A percentile compares a stretch with the other conserved stretches of the same genome.
Conservation (phyloP, 2,329 filamentous ascomycete genomes). For the Aspergillus texensis region DNA sequence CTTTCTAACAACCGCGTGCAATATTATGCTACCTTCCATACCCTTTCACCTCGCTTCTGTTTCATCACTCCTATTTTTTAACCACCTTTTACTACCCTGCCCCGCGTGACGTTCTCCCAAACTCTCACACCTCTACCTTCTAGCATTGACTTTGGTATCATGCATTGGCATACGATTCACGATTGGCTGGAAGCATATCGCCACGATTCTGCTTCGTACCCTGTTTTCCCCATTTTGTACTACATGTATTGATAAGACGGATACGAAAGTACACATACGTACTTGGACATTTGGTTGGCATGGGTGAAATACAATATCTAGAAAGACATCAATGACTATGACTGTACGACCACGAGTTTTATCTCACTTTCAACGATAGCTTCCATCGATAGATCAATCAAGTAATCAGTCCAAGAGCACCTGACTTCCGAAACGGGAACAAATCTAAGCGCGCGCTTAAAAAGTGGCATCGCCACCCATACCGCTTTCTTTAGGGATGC, state of each 20-base stretch:
- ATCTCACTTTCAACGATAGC: not conserved
- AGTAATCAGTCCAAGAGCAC: not conserved
- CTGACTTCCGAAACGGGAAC: not conserved
- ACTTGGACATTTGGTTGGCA: constrained; percentile 20
- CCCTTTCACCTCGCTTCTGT: constrained; percentile 1
- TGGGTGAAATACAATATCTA: constrained; percentile 25
- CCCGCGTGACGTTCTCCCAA: not conserved
- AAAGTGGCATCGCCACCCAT: constrained; percentile 19
- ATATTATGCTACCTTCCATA: constrained; percentile 1
- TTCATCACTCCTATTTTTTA: constrained; percentile 2
- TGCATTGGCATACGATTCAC: constrained; percentile 5
- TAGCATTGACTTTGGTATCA: not conserved
- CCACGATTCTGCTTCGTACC: constrained; percentile 9
- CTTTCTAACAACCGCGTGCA: not conserved
- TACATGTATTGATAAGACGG: constrained; percentile 28
- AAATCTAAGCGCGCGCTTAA: constrained; percentile 24
- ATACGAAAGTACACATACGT: constrained; percentile 17
- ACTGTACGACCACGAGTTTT: constrained; percentile 36
- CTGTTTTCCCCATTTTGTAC: constrained; percentile 20
- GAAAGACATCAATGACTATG: constrained; percentile 33
- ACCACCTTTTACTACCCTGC: not conserved
- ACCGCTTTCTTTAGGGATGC: not conserved
- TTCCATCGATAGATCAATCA: not conserved
- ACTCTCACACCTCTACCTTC: not conserved
- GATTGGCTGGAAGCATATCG: not conserved